phyloP scores from a whole-genome alignment of 352 stramenopile genomes.

The Phytophthora colocasiae region DNA sequence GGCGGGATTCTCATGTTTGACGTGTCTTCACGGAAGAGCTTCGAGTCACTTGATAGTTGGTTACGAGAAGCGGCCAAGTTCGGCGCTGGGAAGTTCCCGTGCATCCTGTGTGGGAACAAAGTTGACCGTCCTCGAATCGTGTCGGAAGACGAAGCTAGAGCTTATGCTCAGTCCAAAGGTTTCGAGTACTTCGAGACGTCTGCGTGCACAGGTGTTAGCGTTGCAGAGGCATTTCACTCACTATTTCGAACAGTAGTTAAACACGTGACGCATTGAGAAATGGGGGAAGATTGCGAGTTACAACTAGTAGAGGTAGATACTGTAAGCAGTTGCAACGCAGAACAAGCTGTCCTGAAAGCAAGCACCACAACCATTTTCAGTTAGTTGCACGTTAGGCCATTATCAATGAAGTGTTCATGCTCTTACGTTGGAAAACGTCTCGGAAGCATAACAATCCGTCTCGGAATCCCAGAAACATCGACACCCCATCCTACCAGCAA shows the following conservation, averaged over 20 bases:
- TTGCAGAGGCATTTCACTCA: conserved; percentile 86
- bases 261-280: conserved; percentile 34
- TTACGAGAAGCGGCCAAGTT: conserved; percentile 90
- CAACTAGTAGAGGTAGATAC: conserved; percentile 87
- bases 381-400: not conserved
- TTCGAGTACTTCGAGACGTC: conserved; percentile 95
- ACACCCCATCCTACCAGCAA: conserved; percentile 78
- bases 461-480: conserved; percentile 92
- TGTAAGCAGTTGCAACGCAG: conserved; percentile 90
- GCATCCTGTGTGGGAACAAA: conserved; percentile 94
- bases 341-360: conserved; percentile 90
- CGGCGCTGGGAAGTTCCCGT: conserved; percentile 86
- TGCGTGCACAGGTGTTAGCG: conserved; percentile 86
- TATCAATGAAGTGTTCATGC: not conserved
- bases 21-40: conserved; percentile 74
- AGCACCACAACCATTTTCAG: not conserved
- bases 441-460: conserved; percentile 90
- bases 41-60: conserved; percentile 90
- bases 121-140: conserved; percentile 82
- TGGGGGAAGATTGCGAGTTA: not conserved
- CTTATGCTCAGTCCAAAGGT: conserved; percentile 76
- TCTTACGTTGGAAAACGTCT: conserved; percentile 90
- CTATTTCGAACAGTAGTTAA: conserved; percentile 78
- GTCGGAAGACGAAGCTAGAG: conserved; percentile 76
- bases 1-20: conserved; percentile 84